A percentile compares a stretch with the other conserved stretches of the same genome.
These are phyloP conservation scores for Kentomonas sorsogonicus DNA, from an alignment of 208 protist species.

Conservation along the genomic window DNA sequence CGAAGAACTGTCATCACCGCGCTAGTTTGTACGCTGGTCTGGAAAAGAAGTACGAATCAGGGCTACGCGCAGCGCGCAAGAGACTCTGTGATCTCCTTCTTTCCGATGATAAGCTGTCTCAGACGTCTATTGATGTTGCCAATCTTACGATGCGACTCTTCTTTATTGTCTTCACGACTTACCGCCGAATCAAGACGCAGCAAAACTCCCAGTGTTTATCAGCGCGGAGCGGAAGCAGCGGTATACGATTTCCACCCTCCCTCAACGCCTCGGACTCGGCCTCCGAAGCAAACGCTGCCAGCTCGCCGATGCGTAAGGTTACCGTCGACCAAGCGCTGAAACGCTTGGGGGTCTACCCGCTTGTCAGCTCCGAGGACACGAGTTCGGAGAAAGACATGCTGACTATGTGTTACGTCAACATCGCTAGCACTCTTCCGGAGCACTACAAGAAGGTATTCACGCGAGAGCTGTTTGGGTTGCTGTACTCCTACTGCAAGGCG, in stretches of 20 bases:
- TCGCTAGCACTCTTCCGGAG: too few relatives aligned
- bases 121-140: conserved; percentile 49
- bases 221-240: too few relatives aligned
- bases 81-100: conserved; percentile 41
- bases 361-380: conserved; percentile 18
- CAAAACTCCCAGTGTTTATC: conserved; percentile 2
- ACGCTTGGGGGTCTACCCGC: conserved; percentile 28
- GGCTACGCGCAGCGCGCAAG: conserved; percentile 30
- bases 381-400: too few relatives aligned
- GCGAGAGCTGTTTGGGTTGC: too few relatives aligned
- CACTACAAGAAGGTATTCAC: too few relatives aligned
- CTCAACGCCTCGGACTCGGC: too few relatives aligned
- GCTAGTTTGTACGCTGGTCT: conserved; percentile 29
- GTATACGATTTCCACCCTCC: too few relatives aligned
- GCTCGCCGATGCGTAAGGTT: background rate
- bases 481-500: too few relatives aligned
- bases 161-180: conserved; percentile 55
- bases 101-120: conserved; percentile 26
- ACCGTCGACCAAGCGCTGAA: conserved; percentile 15
- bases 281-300: too few relatives aligned
- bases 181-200: conserved; percentile 31
- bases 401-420: too few relatives aligned
- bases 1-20: conserved; percentile 32
- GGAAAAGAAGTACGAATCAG: conserved; percentile 30
- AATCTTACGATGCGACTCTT: conserved; percentile 67